Conservation (phyloP, 345 rosid genomes). For the Mallotus nudiflorus region DNA sequence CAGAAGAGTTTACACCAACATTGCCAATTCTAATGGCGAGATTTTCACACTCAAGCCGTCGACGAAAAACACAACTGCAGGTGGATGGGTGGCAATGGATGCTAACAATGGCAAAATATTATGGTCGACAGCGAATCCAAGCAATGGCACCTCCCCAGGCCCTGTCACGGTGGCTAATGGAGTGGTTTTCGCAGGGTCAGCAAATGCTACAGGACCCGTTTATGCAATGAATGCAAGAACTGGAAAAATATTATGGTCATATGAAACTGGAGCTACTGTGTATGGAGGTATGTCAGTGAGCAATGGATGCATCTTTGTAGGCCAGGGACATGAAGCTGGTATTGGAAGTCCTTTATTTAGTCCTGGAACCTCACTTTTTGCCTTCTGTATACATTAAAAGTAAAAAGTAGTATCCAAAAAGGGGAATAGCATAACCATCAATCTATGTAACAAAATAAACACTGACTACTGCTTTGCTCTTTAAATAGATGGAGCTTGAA, state of each 20-base stretch:
- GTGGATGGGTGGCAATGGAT: slow-evolving; percentile 41
- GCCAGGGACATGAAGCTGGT: slow-evolving; percentile 11
- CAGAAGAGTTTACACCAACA: slow-evolving; percentile 32
- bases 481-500: too few species aligned
- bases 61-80: slow-evolving; percentile 9
- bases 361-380: slow-evolving; percentile 20
- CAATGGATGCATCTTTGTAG: slow-evolving; percentile 27
- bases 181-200: slow-evolving; percentile 27
- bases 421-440: too few species aligned
- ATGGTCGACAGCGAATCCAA: slow-evolving; percentile 23
- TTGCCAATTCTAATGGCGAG: slow-evolving; percentile 21
- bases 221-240: slow-evolving; percentile 28
- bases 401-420: too few species aligned
- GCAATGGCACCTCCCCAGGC: slow-evolving; percentile 12
- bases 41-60: slow-evolving; percentile 36
- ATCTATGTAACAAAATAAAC: too few species aligned
- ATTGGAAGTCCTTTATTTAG: not conserved
- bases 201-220: slow-evolving; percentile 13
- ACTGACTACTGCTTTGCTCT: too few species aligned
- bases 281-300: slow-evolving; percentile 30
- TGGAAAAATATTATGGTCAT: slow-evolving; percentile 28
- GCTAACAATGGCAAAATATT: slow-evolving; percentile 13
- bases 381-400: slow-evolving; percentile 27
- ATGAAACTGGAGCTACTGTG: slow-evolving; percentile 26
- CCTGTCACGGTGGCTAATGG: slow-evolving; percentile 31